Conservation (phyloP, 1,139 yeast species). For the Zygosaccharomyces pseudobailii region DNA sequence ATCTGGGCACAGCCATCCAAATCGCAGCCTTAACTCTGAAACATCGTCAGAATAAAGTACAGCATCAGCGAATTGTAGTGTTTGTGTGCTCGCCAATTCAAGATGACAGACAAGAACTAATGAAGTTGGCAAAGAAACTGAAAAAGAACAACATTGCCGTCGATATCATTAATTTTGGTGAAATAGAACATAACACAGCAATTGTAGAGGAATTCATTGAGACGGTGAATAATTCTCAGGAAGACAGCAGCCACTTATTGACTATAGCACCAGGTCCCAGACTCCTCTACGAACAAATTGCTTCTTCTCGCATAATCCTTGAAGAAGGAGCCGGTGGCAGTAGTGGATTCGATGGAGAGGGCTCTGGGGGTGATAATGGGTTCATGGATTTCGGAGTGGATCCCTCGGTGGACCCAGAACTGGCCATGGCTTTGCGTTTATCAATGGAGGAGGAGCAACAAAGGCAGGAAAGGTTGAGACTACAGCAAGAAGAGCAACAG, state of each 20-base stretch:
- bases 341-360: conserved; percentile 41
- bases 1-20: conserved; percentile 81
- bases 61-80: conserved; percentile 82
- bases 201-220: conserved; percentile 77
- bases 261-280: conserved; percentile 88
- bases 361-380: conserved; percentile 45
- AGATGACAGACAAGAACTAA: conserved; percentile 59
- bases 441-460: conserved; percentile 43
- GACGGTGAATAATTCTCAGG: conserved; percentile 62
- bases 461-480: conserved; percentile 37
- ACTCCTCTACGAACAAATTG: conserved; percentile 46
- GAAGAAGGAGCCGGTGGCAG: conserved; percentile 34
- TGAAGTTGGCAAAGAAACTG: conserved; percentile 84
- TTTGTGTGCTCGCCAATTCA: conserved; percentile 88
- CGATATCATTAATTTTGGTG: conserved; percentile 90
- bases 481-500: conserved; percentile 19
- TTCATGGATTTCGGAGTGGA: conserved; percentile 65
- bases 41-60: conserved; percentile 92
- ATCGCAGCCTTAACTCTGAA: conserved; percentile 96
- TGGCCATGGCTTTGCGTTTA: conserved; percentile 76
- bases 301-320: conserved; percentile 34
- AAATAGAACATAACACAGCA: conserved; percentile 69
- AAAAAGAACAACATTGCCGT: conserved; percentile 90
- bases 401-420: conserved; percentile 93
- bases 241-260: conserved; percentile 76